Evolutionary conservation across 805 yeast species (phyloP), one percentile per base, ranked within the genome.

Genomic region (Candida lessepsii): DNA sequence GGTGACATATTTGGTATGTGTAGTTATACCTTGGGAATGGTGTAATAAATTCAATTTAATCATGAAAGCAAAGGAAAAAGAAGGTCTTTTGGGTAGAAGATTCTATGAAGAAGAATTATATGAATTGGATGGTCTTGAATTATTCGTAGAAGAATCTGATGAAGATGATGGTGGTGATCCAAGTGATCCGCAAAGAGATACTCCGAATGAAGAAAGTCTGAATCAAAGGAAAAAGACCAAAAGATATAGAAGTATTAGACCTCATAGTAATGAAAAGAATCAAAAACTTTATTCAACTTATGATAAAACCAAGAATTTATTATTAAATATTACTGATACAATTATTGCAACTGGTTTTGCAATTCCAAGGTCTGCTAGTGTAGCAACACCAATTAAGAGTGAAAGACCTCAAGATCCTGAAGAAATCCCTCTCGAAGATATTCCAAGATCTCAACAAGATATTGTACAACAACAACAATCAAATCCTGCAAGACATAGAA

Each of bases 21-120:
- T 86, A 21, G 83, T 83, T 5, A 71, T 83, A 9, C 86, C 86
- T 1, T 85, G 95, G 93, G 95, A 86, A 58, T 87, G 95, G 91
- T 73, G 84, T 45, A 85, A 83, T 53, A 70, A 84, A 46, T 70
- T 82, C 40, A 73, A 75, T 37, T 66, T 73, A 9, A 58, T 82
- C 29, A 80, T 79, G 61, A 75, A 77, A 46, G 65, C 64, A 11
- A 72, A 74, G 39, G 90, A 85, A 50, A 78, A 79, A 30, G 81
- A 80, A 44, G 86, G 91, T 6, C 75, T 86, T 4, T 57, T 87
- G 28, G 96, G 96, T 1, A 65, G 95, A 44, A 80, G 80, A 13
- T 76, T 84, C 31, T 83, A 78, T 54, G 91, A 83, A 47, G 90
- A 83, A 41, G 88, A 81, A 40, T 35, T 67, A 23, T 69, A 64